Evolutionary conservation across 495 filamentous ascomycete species (phyloP).

Genomic region (Rhypophila decipiens): DNA sequence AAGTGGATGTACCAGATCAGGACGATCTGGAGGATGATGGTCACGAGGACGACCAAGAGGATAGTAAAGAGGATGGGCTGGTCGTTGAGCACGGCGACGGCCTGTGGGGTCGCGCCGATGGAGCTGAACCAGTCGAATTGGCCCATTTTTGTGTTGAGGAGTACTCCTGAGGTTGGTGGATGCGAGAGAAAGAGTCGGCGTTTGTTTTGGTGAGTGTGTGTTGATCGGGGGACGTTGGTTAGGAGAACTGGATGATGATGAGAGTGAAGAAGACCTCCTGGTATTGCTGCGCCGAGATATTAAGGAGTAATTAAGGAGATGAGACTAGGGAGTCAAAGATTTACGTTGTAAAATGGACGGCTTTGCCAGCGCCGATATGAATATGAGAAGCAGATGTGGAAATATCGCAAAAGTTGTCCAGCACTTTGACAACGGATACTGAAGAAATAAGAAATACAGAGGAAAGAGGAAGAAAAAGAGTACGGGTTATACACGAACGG

Average conservation of each 20-base stretch:
- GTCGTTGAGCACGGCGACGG: conserved; percentile 47
- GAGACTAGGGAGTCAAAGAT: neutral
- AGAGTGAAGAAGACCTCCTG: no score
- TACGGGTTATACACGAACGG: no score
- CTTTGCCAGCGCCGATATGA: neutral
- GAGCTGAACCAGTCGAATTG: conserved; percentile 44
- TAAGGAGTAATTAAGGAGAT: neutral
- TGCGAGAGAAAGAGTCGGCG: neutral
- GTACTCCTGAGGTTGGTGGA: neutral
- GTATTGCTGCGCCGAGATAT: no score
- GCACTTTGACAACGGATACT: neutral
- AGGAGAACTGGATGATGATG: no score
- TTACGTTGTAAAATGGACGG: neutral
- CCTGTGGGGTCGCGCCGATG: conserved; percentile 42
- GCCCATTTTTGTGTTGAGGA: conserved; percentile 22
- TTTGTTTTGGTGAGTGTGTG: no score
- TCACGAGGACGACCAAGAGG: conserved; percentile 40
- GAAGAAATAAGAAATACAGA: no score
- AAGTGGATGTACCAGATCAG: conserved; percentile 46
- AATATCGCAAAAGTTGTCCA: no score
- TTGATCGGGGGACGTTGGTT: no score
- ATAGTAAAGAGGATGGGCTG: conserved; percentile 46
- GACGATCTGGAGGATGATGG: conserved; percentile 32
- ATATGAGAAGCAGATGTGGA: no score
- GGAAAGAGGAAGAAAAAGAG: no score